A percentile compares a stretch with the other conserved stretches of the same genome.
phyloP scores from a whole-genome alignment of 768 basidiomycete genomes.

The Boletus vinaceobasis region DNA sequence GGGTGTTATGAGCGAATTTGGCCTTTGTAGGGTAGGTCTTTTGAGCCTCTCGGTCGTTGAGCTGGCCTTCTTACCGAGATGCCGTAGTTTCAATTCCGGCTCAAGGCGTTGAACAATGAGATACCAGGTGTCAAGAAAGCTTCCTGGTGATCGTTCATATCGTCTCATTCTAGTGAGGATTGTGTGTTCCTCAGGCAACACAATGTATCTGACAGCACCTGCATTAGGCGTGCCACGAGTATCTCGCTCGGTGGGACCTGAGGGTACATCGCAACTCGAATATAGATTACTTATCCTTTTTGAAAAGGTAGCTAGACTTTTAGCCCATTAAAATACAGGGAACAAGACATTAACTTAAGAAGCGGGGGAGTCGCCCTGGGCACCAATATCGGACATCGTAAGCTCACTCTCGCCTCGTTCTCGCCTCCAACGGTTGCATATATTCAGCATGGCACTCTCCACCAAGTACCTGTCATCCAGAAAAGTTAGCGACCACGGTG shows the following conservation, averaged over 20 bases:
- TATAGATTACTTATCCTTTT: conserved; percentile 10
- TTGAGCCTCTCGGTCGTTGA: not conserved
- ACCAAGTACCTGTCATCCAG: conserved; percentile 61
- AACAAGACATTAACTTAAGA: conserved; percentile 11
- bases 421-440: conserved; percentile 84
- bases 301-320: not conserved
- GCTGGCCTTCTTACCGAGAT: not conserved
- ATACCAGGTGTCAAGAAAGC: conserved; percentile 88
- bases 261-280: not conserved
- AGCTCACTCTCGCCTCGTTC: conserved; percentile 78
- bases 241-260: not conserved
- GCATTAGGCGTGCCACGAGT: not conserved
- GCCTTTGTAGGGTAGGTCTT: conserved; percentile 65
- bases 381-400: conserved; percentile 50
- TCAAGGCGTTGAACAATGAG: conserved; percentile 78
- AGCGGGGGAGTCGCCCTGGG: conserved; percentile 31
- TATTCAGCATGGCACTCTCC: conserved; percentile 64
- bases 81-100: conserved; percentile 80
- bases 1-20: conserved; percentile 89
- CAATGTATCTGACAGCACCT: not conserved
- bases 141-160: conserved; percentile 61
- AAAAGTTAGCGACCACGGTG: not conserved
- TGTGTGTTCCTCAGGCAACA: not conserved
- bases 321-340: conserved; percentile 7
- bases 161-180: not conserved